Evolutionary conservation across 129 eudicot genomes (phyloP).

Genomic region (Chrysanthemum seticuspe): DNA sequence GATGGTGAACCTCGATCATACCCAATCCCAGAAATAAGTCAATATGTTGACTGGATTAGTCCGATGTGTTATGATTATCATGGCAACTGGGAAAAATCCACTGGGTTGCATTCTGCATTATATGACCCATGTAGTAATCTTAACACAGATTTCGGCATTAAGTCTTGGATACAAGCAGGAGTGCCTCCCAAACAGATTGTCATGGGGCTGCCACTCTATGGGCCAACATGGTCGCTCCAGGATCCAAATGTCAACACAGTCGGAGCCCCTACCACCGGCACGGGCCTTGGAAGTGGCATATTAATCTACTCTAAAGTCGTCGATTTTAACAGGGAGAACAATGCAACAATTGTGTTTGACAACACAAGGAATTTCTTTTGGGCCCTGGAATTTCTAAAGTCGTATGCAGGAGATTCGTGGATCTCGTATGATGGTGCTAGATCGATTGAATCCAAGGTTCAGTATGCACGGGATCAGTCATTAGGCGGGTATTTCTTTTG

Average conservation of each 20-base stretch:
- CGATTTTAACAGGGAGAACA: constrained; percentile 27
- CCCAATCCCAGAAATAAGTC: not conserved
- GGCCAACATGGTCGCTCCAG: constrained; percentile 40
- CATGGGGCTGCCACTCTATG: constrained; percentile 38
- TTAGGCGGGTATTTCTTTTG: constrained; percentile 38
- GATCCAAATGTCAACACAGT: constrained; percentile 32
- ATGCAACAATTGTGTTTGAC: constrained; percentile 30
- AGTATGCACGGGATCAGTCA: constrained; percentile 11
- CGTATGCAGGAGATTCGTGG: constrained; percentile 43
- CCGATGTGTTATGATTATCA: constrained; percentile 49
- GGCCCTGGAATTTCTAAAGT: not conserved
- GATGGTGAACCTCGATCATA: constrained; percentile 7
- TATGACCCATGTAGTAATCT: constrained; percentile 18
- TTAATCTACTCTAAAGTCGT: constrained; percentile 31
- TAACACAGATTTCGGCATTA: constrained; percentile 34
- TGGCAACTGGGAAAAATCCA: constrained; percentile 28
- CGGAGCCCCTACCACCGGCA: constrained; percentile 36
- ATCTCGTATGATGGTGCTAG: not conserved
- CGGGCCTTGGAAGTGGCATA: constrained; percentile 34
- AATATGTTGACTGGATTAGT: constrained; percentile 41
- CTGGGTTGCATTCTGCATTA: constrained; percentile 7
- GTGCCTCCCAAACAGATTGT: constrained; percentile 31
- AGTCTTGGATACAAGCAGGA: constrained; percentile 39
- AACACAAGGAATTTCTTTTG: constrained; percentile 16
- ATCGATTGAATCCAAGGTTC: constrained; percentile 27